These are phyloP conservation scores for Phlebiopsis gigantea DNA, from an alignment of 768 basidiomycete species.

Conservation along the genomic window DNA sequence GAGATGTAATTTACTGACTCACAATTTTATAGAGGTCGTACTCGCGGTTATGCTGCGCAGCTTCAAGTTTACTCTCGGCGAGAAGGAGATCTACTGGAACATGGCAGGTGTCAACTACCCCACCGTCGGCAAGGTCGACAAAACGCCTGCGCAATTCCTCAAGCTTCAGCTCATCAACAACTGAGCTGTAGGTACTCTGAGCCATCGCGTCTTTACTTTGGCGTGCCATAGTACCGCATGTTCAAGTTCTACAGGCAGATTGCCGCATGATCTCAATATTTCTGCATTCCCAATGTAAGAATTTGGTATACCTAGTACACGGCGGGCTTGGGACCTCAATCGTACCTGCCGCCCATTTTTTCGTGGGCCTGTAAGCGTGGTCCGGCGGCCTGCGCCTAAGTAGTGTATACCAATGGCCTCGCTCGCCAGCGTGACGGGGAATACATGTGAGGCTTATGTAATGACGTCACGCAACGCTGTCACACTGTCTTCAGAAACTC, in stretches of 20 bases:
- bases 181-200: not conserved
- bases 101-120: conserved; percentile 14
- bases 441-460: no score
- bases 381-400: no score
- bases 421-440: no score
- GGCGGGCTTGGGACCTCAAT: no score
- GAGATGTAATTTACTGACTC: not conserved
- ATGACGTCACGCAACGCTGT: not conserved
- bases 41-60: conserved; percentile 11
- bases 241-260: no score
- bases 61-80: conserved; percentile 14
- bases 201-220: not conserved
- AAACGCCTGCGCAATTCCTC: not conserved
- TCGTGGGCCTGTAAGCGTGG: no score
- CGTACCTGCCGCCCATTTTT: no score
- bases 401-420: no score
- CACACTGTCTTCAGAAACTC: no score
- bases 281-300: no score
- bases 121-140: conserved; percentile 3
- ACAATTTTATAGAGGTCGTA: conserved; percentile 14
- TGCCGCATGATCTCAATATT: no score
- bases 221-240: not conserved
- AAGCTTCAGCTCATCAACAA: not conserved
- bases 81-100: conserved; percentile 16
- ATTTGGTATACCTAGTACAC: no score